These are phyloP conservation scores for Neurospora sp. DNA, from an alignment of 495 filamentous ascomycete genomes.

Conservation along the genomic window DNA sequence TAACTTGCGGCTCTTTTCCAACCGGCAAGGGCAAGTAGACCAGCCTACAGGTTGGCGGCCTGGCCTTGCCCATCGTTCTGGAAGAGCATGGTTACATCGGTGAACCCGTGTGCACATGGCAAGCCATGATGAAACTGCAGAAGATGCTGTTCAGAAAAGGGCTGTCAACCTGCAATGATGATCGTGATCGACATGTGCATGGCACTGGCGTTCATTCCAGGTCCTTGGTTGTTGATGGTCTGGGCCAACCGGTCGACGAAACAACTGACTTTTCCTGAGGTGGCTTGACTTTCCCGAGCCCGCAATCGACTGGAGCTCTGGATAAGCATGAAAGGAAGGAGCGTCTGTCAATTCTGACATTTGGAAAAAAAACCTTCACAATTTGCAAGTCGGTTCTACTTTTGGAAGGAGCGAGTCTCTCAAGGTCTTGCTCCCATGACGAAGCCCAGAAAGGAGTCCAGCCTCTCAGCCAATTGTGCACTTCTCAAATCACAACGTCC, in stretches of 20 bases:
- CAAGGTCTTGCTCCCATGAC: not conserved
- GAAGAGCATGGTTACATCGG: not conserved
- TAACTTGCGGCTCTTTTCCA: too few relatives aligned
- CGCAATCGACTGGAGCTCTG: not conserved
- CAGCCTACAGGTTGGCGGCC: too few relatives aligned
- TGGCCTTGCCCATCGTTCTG: too few relatives aligned
- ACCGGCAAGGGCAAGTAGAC: too few relatives aligned
- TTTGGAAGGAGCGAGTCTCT: not conserved
- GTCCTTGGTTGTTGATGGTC: not conserved
- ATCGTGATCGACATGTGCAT: not conserved
- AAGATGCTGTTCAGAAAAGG: not conserved
- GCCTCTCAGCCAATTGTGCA: not conserved
- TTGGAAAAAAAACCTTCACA: not conserved
- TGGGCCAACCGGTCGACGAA: not conserved
- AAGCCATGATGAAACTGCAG: not conserved
- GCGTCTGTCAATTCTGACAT: too few relatives aligned
- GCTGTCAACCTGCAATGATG: not conserved
- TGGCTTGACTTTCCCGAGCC: not conserved
- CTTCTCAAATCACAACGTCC: not conserved
- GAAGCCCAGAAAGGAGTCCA: not conserved
- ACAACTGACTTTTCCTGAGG: not conserved
- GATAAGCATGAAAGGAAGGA: too few relatives aligned
- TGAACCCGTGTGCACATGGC: not conserved
- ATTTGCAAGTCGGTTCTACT: not conserved
- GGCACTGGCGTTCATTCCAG: not conserved